Evolutionary conservation across 345 rosid genomes (phyloP), one percentile per base, ranked within the genome.

Genomic region (Boechera stricta): DNA sequence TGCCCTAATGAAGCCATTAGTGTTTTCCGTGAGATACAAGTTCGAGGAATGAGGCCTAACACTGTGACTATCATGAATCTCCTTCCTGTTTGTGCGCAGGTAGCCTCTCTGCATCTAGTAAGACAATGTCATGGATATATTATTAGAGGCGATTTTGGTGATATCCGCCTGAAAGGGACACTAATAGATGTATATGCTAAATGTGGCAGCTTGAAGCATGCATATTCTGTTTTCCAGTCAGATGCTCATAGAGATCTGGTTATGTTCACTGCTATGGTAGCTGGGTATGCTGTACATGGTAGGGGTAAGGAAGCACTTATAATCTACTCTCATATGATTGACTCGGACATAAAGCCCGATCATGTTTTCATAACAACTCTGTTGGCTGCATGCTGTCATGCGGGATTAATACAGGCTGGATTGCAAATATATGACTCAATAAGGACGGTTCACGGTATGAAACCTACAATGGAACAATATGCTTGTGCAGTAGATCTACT

Each of bases 281-380:
- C 88, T 74, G 97, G 91, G 44, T 91, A 85, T 69, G 98, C 91
- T 55, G 87, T 86, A 84, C 94, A 93, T 69, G 98, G 98, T 28
- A 87, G 85, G 90, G 98, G 91, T 42, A 79, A 83, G 68, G 95
- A 89, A 79, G 95, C 98, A 44, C 89, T 93, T n/a, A 60, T 69
- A 60, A 76, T 83, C 74, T 93, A 85, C 85, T 73, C 84, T 71
- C 77, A 55, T 57, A 88, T 91, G 94, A 78, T 86, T 47, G 84
- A 84, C 64, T 73, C 66, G 72, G 86, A 87, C 44, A 53, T 89
- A 41, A 88, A 93, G 71, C 97, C 91, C 6, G 95, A 93, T 78
- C 91, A 89, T 72, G 85, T 89, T 51, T 77, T 88, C 77, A 74
- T 93, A 69, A 93, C 97, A 70, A 77, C 97, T 60, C 78, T 88